Percentiles rank a stretch among this genome's conserved stretches.
phyloP scores from a whole-genome alignment of 2,329 filamentous ascomycete genomes.

The Clarireedia monteithiana region DNA sequence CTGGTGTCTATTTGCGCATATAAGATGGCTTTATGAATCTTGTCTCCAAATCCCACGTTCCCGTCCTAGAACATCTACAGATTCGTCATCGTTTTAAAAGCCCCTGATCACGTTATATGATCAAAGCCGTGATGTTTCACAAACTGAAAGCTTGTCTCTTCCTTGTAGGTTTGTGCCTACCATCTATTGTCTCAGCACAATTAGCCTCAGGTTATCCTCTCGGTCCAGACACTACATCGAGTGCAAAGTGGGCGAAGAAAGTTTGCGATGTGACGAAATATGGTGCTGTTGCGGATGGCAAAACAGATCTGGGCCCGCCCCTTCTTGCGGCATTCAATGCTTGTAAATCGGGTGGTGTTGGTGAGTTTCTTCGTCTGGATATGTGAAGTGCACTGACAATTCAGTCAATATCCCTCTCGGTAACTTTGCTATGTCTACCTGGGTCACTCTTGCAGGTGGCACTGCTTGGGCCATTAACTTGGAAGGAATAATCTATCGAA shows the following conservation, averaged over 20 bases:
- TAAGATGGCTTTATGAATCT: too few relatives aligned
- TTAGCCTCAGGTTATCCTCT: slow-evolving; percentile 11
- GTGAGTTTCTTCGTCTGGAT: slow-evolving; percentile 2
- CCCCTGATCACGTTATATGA: too few relatives aligned
- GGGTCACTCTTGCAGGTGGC: slow-evolving; percentile 40
- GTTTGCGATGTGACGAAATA: slow-evolving; percentile 38
- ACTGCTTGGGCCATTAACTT: slow-evolving; percentile 42
- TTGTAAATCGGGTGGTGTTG: slow-evolving; percentile 36
- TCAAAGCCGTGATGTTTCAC: background rate
- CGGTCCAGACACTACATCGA: slow-evolving; percentile 18
- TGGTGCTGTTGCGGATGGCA: slow-evolving; percentile 37
- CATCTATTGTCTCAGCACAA: slow-evolving; percentile 3
- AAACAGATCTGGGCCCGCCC: slow-evolving; percentile 37
- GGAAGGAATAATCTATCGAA: slow-evolving; percentile 44
- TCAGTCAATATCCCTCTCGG: slow-evolving; percentile 6
- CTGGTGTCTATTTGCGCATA: too few relatives aligned
- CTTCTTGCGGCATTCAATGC: slow-evolving; percentile 35
- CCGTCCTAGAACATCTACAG: too few relatives aligned
- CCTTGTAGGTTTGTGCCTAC: background rate
- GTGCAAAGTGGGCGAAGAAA: slow-evolving; percentile 13
- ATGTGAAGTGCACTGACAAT: background rate
- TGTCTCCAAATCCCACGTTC: too few relatives aligned
- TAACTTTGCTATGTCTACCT: slow-evolving; percentile 37
- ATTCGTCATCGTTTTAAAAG: background rate
- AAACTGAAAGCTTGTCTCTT: background rate